Evolutionary conservation across 176 grass and related monocot species (phyloP), one percentile per base, ranked within the genome.

Genomic region (Oryza longistaminata): DNA sequence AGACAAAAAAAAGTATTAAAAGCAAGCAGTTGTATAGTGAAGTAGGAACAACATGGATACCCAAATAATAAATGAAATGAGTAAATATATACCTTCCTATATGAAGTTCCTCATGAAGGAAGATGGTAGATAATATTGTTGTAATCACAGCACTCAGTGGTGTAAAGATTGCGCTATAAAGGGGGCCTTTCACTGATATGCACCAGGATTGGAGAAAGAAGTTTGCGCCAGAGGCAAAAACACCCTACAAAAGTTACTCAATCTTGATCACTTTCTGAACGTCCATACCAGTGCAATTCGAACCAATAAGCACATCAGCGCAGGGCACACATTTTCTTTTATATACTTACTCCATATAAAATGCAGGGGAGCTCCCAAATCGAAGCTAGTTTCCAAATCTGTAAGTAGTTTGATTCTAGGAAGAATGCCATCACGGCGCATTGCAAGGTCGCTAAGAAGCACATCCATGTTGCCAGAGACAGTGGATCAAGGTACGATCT

Each of bases 181-280:
- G 86, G 9, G 94, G 94, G 1, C 88, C 94, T 83, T 84, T 87
- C 34, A 88, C 67, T 5, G 91, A 68, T 91, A 96, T 87, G 77
- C 83, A 91, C 94, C 91, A 96, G 19, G 86, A 96, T 43, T 88
- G 88, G 42, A 93, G 64, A 67, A 85, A 96, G 42, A 87, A 91
- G 75, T 88, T 89, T 16, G 92, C 83, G 1, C 83, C 91, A 1
- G 94, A 91, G 3, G 91, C 94, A 42, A 96, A 89, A 73, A 93
- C 60, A 19, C 93, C 93, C 91, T 93, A 52, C 45, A 86, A 46
- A 64, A 42, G 3, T 39, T 50, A 11, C 75, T 64, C 50, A 9
- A 0, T 2, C 22, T 14, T 13, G 13, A 39, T 81, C 26, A 75
- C 7, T n/a, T 40, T 31, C 11, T 42, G 9, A 6, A 42, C 19